phyloP scores from a whole-genome alignment of 2,329 filamentous ascomycete species.

The Blastomyces parvus region DNA sequence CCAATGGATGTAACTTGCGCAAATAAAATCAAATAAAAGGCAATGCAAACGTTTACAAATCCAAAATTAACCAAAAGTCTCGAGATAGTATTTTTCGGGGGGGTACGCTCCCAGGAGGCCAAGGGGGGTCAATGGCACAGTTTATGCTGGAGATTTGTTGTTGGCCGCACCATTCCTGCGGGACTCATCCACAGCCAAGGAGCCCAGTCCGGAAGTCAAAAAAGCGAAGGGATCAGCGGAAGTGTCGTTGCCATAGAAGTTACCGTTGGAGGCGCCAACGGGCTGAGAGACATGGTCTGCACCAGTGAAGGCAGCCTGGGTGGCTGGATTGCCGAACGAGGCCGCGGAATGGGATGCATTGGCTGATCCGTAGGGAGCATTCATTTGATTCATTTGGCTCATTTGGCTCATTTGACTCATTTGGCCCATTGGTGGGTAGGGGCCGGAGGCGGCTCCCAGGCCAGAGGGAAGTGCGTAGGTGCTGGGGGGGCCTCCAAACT shows the following conservation, averaged over 20 bases:
- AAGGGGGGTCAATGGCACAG: constrained; percentile 11
- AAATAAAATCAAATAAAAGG: not conserved
- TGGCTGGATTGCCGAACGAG: constrained; percentile 84
- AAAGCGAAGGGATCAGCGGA: constrained; percentile 55
- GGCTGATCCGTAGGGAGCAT: constrained; percentile 61
- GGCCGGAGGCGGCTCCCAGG: constrained; percentile 65
- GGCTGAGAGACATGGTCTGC: constrained; percentile 73
- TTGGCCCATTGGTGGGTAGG: constrained; percentile 60
- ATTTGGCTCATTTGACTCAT: no score
- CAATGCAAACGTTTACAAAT: not conserved
- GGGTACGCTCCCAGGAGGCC: constrained; percentile 1
- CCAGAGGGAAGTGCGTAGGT: constrained; percentile 84
- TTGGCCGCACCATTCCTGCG: constrained; percentile 38
- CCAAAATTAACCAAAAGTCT: constrained; percentile 1
- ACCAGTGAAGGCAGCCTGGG: constrained; percentile 88
- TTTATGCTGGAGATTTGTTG: constrained; percentile 40
- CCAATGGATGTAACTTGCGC: not conserved
- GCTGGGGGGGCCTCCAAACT: constrained; percentile 75
- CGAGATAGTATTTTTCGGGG: constrained; percentile 1
- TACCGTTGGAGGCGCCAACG: constrained; percentile 65
- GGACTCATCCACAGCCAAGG: constrained; percentile 46
- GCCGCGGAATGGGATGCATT: constrained; percentile 73
- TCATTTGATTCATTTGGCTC: constrained; percentile 49
- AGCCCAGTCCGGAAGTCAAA: constrained; percentile 51
- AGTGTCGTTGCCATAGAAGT: constrained; percentile 52